Evolutionary conservation across 768 basidiomycete genomes (phyloP).

Genomic region (Collybia nuda): DNA sequence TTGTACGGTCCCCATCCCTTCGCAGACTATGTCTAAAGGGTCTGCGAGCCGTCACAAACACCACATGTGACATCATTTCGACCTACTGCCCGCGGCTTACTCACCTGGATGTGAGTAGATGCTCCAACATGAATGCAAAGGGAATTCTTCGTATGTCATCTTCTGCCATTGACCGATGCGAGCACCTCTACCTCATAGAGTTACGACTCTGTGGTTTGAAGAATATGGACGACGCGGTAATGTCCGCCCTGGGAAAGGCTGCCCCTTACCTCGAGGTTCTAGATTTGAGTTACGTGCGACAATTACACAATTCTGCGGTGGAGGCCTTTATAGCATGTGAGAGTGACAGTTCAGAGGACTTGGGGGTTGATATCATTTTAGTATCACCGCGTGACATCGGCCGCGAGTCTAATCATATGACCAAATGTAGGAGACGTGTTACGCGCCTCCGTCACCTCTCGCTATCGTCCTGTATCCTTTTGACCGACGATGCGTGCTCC

Average conservation of each 20-base stretch:
- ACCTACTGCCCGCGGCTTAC: constrained; percentile 55
- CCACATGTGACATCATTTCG: constrained; percentile 69
- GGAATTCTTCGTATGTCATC: constrained; percentile 54
- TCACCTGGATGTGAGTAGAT: constrained; percentile 71
- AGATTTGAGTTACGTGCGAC: constrained; percentile 73
- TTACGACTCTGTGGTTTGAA: constrained; percentile 70
- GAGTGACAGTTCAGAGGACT: constrained; percentile 28
- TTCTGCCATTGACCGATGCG: constrained; percentile 42
- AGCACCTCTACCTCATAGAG: constrained; percentile 54
- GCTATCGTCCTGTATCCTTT: constrained; percentile 65
- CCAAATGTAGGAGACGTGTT: constrained; percentile 55
- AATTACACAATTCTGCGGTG: constrained; percentile 73
- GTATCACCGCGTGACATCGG: constrained; percentile 67
- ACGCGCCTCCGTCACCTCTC: constrained; percentile 73
- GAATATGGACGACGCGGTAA: constrained; percentile 54
- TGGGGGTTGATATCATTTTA: constrained; percentile 42
- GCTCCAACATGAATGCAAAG: constrained; percentile 61
- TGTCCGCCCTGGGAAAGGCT: constrained; percentile 66
- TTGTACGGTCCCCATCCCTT: constrained; percentile 63
- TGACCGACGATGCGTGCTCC: constrained; percentile 76
- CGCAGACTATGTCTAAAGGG: constrained; percentile 65
- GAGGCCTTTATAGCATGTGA: constrained; percentile 69
- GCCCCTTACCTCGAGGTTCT: constrained; percentile 76
- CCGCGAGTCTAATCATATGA: constrained; percentile 50
- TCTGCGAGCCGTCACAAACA: constrained; percentile 65